Percentiles rank a stretch among this genome's conserved stretches.
Conservation (phyloP, 2,329 filamentous ascomycete species). For the Bimuria novae-zelandiae region DNA sequence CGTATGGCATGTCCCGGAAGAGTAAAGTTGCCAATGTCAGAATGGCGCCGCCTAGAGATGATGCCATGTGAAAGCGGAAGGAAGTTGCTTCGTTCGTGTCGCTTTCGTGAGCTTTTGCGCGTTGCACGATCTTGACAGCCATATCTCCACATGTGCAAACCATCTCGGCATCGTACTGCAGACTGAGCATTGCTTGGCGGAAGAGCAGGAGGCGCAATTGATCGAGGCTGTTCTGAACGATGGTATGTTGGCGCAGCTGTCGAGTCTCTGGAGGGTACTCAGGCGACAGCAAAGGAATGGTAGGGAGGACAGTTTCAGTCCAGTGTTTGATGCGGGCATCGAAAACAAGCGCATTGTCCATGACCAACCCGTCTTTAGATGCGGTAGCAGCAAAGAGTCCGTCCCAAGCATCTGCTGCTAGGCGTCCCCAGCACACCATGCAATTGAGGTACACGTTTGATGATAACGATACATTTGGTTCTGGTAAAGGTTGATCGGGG, state of each 20-base stretch:
- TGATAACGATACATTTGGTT: slow-evolving; percentile 17
- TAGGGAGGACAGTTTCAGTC: slow-evolving; percentile 12
- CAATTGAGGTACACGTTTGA: slow-evolving; percentile 26
- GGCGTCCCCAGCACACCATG: slow-evolving; percentile 31
- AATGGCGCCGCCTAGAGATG: slow-evolving; percentile 24
- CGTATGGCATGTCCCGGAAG: slow-evolving; percentile 15
- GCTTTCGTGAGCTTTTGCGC: slow-evolving; percentile 12
- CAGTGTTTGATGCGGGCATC: slow-evolving; percentile 20
- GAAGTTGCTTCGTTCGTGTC: slow-evolving; percentile 14
- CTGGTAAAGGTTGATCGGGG: slow-evolving; percentile 17
- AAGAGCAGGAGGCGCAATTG: slow-evolving; percentile 32
- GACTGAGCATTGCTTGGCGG: slow-evolving; percentile 27
- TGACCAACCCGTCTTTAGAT: slow-evolving; percentile 8
- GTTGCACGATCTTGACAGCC: slow-evolving; percentile 20
- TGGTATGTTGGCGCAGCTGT: slow-evolving; percentile 20
- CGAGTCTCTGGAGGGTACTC: slow-evolving; percentile 13
- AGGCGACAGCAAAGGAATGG: slow-evolving; percentile 15
- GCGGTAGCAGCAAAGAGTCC: slow-evolving; percentile 17
- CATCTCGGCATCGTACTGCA: slow-evolving; percentile 24
- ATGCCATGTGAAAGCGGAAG: slow-evolving; percentile 23
- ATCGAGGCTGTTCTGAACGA: slow-evolving; percentile 25
- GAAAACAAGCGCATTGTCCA: slow-evolving; percentile 18
- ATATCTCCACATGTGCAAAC: slow-evolving; percentile 21
- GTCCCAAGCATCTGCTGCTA: slow-evolving; percentile 32
- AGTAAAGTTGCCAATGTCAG: slow-evolving; percentile 27